phyloP scores from a whole-genome alignment of 2,329 filamentous ascomycete species.

The Sarocladium strictum region DNA sequence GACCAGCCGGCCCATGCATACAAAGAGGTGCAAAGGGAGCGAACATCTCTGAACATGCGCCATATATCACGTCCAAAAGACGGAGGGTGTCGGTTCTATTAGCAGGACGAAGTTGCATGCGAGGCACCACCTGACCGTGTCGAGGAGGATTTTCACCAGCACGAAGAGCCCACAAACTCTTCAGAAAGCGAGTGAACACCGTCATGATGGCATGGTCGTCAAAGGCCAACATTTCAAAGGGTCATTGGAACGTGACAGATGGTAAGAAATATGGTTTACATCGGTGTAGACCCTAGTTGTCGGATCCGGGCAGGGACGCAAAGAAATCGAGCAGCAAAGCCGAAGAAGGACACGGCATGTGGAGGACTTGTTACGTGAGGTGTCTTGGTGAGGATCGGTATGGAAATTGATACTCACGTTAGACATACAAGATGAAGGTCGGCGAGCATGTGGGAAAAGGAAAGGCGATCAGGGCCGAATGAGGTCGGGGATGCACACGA shows the following conservation, averaged over 20 bases:
- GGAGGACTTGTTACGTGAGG: neutral
- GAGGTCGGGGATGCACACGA: too few species aligned
- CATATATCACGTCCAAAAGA: neutral
- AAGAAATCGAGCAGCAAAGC: neutral
- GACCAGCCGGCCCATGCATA: neutral
- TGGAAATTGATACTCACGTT: neutral
- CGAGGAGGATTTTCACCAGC: too few species aligned
- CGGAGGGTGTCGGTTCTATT: neutral
- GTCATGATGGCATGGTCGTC: too few species aligned
- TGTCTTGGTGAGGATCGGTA: neutral
- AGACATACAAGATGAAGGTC: constrained; percentile 1
- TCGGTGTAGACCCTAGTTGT: neutral
- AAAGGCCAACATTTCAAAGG: neutral
- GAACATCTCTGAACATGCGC: neutral
- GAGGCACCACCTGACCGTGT: neutral
- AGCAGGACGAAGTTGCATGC: neutral
- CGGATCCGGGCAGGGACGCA: neutral
- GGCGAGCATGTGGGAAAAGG: neutral
- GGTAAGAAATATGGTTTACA: neutral
- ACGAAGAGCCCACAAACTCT: too few species aligned
- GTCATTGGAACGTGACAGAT: neutral
- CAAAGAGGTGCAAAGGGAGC: neutral
- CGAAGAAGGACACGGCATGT: neutral
- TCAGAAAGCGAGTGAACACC: too few species aligned
- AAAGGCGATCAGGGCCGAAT: neutral